Evolutionary conservation across 2,329 filamentous ascomycete species (phyloP).

Genomic region (Aspergillus vadensis): DNA sequence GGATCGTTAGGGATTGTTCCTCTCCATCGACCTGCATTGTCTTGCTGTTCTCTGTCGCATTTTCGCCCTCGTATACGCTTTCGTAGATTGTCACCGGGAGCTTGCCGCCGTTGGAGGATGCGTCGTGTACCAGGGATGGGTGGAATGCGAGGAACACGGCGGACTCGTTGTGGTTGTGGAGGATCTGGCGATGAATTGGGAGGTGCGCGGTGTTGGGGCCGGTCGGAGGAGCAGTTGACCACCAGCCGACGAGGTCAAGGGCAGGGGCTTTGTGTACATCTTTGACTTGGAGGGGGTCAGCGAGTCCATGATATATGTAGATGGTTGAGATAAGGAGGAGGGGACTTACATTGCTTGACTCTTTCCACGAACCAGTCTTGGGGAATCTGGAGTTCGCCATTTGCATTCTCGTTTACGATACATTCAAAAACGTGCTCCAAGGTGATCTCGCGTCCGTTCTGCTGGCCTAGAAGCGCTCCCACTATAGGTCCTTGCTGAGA

Average conservation of each 20-base stretch:
- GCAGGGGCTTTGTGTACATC: constrained; percentile 81
- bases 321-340: not conserved
- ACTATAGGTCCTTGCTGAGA: constrained; percentile 74
- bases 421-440: constrained; percentile 93
- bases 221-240: constrained; percentile 71
- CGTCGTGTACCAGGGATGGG: constrained; percentile 57
- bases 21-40: constrained; percentile 73
- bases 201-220: constrained; percentile 71
- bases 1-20: constrained; percentile 60
- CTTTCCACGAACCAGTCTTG: constrained; percentile 73
- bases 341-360: constrained; percentile 76
- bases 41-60: constrained; percentile 57
- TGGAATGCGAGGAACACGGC: constrained; percentile 89
- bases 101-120: constrained; percentile 68
- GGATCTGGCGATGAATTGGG: constrained; percentile 75
- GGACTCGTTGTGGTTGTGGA: constrained; percentile 76
- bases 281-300: constrained; percentile 63
- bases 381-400: constrained; percentile 65
- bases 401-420: constrained; percentile 54
- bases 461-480: constrained; percentile 86
- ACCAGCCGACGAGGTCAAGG: constrained; percentile 90
- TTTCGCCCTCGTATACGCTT: constrained; percentile 74
- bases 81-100: constrained; percentile 92
- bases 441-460: constrained; percentile 85
- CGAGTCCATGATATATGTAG: not conserved